Evolutionary conservation across 257 asterid species (phyloP).

Genomic region (Jasminum sambac): DNA sequence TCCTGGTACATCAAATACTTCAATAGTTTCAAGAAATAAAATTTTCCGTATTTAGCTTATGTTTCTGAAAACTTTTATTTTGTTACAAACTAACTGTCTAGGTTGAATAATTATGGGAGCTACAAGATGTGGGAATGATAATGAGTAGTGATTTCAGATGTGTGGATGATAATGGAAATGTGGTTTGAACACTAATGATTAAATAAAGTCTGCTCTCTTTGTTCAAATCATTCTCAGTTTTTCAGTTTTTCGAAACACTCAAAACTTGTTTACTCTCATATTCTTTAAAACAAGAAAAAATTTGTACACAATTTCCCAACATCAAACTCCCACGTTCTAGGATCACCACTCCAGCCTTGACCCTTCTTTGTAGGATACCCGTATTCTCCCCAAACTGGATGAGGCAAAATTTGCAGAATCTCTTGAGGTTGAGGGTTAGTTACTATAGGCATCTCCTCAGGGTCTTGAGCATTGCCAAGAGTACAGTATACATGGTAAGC

Average conservation of each 20-base stretch:
- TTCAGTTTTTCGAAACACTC: too few relatives aligned
- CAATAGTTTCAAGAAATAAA: neutral
- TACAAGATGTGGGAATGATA: too few relatives aligned
- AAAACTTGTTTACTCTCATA: too few relatives aligned
- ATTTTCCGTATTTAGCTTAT: neutral
- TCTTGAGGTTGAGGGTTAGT: conserved; percentile 69
- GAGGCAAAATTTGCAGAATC: conserved; percentile 59
- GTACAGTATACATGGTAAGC: conserved; percentile 63
- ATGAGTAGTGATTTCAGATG: too few relatives aligned
- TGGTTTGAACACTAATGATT: too few relatives aligned
- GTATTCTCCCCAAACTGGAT: conserved; percentile 59
- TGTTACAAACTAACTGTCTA: too few relatives aligned
- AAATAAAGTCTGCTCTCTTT: too few relatives aligned
- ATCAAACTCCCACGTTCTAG: conserved; percentile 61
- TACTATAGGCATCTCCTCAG: conserved; percentile 51
- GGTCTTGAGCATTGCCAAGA: conserved; percentile 47
- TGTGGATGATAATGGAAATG: too few relatives aligned
- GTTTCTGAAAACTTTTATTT: neutral
- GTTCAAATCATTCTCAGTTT: too few relatives aligned
- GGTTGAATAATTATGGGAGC: too few relatives aligned
- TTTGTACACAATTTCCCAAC: conserved; percentile 36
- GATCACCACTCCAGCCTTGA: conserved; percentile 62
- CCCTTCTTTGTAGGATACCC: conserved; percentile 58
- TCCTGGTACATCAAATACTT: conserved; percentile 35
- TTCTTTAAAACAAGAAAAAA: too few relatives aligned